Evolutionary conservation across 306 rosid genomes (phyloP).

Genomic region (apple (Malus domestica)): ASM211411v1 NC_041804.1:2146001-2146500

Average conservation of each 20-base stretch:
- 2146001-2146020: not conserved
- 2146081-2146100: not conserved
- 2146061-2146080: not conserved
- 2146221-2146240: constrained; percentile 70
- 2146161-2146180: constrained; percentile 90
- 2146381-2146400: constrained; percentile 81
- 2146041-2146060: not conserved
- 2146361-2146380: constrained; percentile 73
- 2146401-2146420: constrained; percentile 73
- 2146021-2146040: not conserved
- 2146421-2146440: constrained; percentile 61
- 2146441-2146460: constrained; percentile 91
- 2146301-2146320: constrained; percentile 30
- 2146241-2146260: constrained; percentile 75
- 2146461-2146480: constrained; percentile 59
- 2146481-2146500: constrained; percentile 52
- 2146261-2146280: constrained; percentile 83
- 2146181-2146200: constrained; percentile 69
- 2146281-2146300: constrained; percentile 69
- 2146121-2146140: constrained; percentile 89
- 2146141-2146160: constrained; percentile 70
- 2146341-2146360: constrained; percentile 72
- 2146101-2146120: constrained; percentile 66
- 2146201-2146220: constrained; percentile 67
- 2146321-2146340: constrained; percentile 50